A percentile compares a stretch with the other conserved stretches of the same genome.
phyloP scores from a whole-genome alignment of 495 filamentous ascomycete species.

The Neurospora tetraspora region DNA sequence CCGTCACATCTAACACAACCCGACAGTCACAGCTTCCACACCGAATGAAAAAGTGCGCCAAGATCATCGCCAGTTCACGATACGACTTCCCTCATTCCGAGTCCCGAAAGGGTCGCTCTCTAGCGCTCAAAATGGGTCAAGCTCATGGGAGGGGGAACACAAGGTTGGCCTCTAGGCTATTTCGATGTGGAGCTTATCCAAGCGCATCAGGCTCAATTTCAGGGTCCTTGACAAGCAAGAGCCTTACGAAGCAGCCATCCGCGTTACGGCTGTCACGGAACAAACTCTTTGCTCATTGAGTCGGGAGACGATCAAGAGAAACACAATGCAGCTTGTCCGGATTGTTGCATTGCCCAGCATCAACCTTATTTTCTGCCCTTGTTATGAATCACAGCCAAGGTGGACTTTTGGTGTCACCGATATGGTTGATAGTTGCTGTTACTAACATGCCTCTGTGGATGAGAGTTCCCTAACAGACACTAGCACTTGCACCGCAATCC shows the following conservation, averaged over 20 bases:
- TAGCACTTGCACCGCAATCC: not conserved
- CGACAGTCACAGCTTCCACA: not conserved
- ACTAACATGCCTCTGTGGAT: not conserved
- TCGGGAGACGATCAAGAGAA: not conserved
- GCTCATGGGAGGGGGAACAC: not conserved
- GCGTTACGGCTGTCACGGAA: not conserved
- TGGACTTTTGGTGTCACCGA: not conserved
- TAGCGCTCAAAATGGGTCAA: not conserved
- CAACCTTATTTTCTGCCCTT: not conserved
- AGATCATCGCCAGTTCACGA: not conserved
- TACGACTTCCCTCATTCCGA: not conserved
- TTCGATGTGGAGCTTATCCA: not conserved
- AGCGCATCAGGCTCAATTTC: not conserved
- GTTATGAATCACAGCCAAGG: not conserved
- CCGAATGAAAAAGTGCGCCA: not conserved
- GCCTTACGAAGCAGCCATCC: not conserved
- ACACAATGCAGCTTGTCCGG: not conserved
- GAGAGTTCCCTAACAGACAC: not conserved
- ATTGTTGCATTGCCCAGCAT: not conserved
- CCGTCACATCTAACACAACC: no score
- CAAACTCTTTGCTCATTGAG: not conserved
- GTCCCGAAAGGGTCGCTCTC: not conserved
- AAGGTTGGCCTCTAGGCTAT: not conserved
- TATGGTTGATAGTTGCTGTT: not conserved
- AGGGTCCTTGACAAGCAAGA: not conserved